phyloP scores from a whole-genome alignment of 208 protist genomes.

The Trypanosoma rangeli region DNA sequence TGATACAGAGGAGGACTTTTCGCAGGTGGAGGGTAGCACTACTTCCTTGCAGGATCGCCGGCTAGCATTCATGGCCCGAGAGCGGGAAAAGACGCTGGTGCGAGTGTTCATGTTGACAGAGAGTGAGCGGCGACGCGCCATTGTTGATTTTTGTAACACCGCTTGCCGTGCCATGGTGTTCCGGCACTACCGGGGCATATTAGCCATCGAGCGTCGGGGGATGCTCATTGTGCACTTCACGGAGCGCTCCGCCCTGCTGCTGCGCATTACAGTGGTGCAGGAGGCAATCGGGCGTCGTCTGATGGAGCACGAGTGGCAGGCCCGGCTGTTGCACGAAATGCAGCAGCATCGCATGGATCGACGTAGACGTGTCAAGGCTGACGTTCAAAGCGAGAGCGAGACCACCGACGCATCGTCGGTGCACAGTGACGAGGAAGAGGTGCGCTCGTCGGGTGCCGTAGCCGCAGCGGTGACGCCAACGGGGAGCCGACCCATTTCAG shows the following conservation, averaged over 20 bases:
- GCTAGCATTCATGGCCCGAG: background rate
- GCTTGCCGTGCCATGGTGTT: conserved; percentile 26
- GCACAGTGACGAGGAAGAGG: background rate
- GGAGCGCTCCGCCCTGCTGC: conserved; percentile 28
- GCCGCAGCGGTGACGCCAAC: background rate
- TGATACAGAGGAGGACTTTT: conserved; percentile 55
- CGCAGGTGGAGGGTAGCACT: conserved; percentile 32
- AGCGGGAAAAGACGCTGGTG: conserved; percentile 28
- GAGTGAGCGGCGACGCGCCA: conserved; percentile 33
- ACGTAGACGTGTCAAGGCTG: background rate
- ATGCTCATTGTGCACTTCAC: conserved; percentile 39
- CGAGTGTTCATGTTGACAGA: conserved; percentile 42
- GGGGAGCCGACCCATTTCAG: background rate
- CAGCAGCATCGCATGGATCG: conserved; percentile 14
- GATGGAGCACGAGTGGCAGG: conserved; percentile 15
- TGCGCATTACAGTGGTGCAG: conserved; percentile 16
- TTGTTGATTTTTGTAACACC: conserved; percentile 25
- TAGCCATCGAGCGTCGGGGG: conserved; percentile 35
- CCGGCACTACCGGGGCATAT: conserved; percentile 33
- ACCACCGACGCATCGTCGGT: background rate
- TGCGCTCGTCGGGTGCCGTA: background rate
- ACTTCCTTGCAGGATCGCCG: conserved; percentile 7
- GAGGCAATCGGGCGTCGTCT: conserved; percentile 17
- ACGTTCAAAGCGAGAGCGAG: background rate
- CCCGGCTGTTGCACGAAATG: conserved; percentile 11